phyloP scores from a whole-genome alignment of 257 asterid species.

The Gentiana straminea region DNA sequence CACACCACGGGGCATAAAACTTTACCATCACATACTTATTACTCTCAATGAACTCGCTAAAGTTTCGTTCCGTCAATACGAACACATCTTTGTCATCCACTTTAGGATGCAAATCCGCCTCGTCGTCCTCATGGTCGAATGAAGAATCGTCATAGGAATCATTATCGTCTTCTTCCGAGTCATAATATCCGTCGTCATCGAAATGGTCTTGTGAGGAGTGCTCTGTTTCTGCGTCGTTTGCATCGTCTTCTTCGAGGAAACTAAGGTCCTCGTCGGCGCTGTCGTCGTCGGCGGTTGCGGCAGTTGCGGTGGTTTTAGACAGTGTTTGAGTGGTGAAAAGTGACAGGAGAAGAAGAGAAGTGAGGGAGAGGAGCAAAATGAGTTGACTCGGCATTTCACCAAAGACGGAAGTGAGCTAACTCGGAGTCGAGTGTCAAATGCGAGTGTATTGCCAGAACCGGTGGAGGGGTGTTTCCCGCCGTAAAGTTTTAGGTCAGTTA shows the following conservation, averaged over 20 bases:
- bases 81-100: constrained; percentile 71
- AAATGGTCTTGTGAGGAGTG: constrained; percentile 22
- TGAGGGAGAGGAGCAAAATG: constrained; percentile 18
- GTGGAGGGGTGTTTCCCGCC: no score
- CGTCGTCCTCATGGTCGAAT: constrained; percentile 14
- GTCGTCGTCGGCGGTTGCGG: constrained; percentile 9
- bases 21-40: constrained; percentile 77
- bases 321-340: constrained; percentile 11
- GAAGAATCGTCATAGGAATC: constrained; percentile 20
- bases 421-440: constrained; percentile 1
- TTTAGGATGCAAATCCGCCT: constrained; percentile 35
- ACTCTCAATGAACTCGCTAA: constrained; percentile 46
- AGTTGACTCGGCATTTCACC: constrained; percentile 21
- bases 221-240: constrained; percentile 13
- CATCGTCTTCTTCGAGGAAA: constrained; percentile 51
- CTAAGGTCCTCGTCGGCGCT: constrained; percentile 74
- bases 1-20: constrained; percentile 96
- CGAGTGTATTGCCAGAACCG: no score
- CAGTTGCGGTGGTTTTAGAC: constrained; percentile 12
- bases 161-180: constrained; percentile 37
- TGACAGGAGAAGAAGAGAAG: constrained; percentile 23
- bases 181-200: constrained; percentile 40
- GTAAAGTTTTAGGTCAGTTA: no score
- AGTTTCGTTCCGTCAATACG: constrained; percentile 54
- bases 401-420: constrained; percentile 4